These are phyloP conservation scores for Ligustrum vulgare DNA, from an alignment of 257 asterid species.

Conservation along the genomic window DNA sequence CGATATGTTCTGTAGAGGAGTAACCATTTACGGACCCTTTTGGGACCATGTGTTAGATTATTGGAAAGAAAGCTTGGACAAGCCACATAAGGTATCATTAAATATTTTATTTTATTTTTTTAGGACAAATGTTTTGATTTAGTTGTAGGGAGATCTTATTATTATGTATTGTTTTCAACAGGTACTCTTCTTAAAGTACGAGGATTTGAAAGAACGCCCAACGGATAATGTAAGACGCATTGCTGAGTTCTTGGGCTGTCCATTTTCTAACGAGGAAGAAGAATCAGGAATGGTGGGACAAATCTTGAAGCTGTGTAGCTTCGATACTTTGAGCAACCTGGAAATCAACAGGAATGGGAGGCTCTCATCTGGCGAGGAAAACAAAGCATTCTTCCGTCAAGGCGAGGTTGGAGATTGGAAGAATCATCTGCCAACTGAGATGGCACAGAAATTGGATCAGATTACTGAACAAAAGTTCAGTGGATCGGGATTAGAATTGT, in stretches of 20 bases:
- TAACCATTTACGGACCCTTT: not conserved
- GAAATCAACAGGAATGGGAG: slow-evolving; percentile 11
- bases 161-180: not conserved
- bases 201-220: slow-evolving; percentile 11
- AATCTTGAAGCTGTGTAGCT: slow-evolving; percentile 15
- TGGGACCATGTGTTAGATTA: slow-evolving; percentile 23
- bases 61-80: slow-evolving; percentile 12
- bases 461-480: slow-evolving; percentile 12
- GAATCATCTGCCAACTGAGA: not conserved
- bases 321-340: slow-evolving; percentile 20
- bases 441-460: not conserved
- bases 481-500: not conserved
- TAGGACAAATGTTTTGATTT: too few species aligned
- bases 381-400: slow-evolving; percentile 1
- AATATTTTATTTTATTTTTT: too few species aligned
- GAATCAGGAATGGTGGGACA: not conserved
- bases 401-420: slow-evolving; percentile 21
- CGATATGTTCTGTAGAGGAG: slow-evolving; percentile 3
- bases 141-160: too few species aligned
- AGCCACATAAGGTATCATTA: slow-evolving; percentile 1
- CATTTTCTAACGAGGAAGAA: slow-evolving; percentile 15
- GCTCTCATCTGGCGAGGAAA: not conserved
- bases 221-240: not conserved
- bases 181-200: slow-evolving; percentile 14
- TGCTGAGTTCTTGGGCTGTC: slow-evolving; percentile 9